These are phyloP conservation scores for Xerophyta viscosa DNA, from an alignment of 106 monocot species.

Conservation along the genomic window DNA sequence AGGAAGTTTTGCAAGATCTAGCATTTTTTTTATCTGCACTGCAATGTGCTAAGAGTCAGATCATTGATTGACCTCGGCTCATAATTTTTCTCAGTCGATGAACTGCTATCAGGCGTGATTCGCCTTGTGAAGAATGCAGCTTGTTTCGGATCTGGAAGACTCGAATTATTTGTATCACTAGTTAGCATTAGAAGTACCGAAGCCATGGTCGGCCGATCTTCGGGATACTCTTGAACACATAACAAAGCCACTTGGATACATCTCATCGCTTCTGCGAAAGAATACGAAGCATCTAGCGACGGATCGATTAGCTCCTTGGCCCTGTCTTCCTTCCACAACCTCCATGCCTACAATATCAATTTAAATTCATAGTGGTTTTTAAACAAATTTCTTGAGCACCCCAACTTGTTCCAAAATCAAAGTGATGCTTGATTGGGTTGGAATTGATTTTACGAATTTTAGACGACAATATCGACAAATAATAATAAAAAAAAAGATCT, in stretches of 20 bases:
- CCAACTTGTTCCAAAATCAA: background rate
- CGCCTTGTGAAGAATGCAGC: no score
- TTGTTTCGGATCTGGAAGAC: background rate
- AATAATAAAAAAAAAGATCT: background rate
- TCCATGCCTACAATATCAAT: conserved; percentile 6
- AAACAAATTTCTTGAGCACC: background rate
- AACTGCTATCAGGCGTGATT: no score
- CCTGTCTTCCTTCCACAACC: background rate
- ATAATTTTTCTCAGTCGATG: no score
- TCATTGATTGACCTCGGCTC: no score
- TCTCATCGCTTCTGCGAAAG: background rate
- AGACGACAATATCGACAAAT: no score
- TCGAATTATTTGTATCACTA: background rate
- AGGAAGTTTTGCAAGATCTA: no score
- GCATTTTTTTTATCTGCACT: no score
- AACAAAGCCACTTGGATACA: conserved; percentile 1
- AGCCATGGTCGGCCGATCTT: background rate
- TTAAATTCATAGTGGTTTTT: background rate
- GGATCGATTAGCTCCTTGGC: background rate
- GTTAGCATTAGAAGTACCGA: conserved; percentile 1
- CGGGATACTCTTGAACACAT: conserved; percentile 1
- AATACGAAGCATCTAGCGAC: background rate
- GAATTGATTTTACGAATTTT: background rate
- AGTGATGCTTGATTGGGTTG: background rate
- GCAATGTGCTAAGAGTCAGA: no score